Evolutionary conservation across 2,329 filamentous ascomycete species (phyloP), one percentile per base, ranked within the genome.

Genomic region (Alternaria ventricosa): DNA sequence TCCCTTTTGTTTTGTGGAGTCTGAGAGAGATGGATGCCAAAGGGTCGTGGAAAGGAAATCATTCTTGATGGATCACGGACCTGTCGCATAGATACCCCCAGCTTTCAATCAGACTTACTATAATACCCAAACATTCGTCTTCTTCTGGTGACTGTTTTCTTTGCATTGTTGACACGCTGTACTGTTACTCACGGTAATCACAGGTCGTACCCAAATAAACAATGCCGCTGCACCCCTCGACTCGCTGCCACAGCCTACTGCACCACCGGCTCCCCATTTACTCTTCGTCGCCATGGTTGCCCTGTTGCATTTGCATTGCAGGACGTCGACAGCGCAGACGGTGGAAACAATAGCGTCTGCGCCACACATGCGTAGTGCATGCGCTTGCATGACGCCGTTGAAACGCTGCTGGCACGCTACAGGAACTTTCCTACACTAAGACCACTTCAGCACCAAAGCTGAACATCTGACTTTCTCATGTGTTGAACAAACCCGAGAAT

Each of bases 41-140:
- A 55, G 43, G 54, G 55, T 12, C 41, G 51, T 51, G 61, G 63
- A 60, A 55, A 63, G 55, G 60, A 28, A 57, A 57, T 62, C 62
- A 63, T 68, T 70, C 57, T 67, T 70, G 60, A 62, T 60, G 10
- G 33, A 55, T 66, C 63, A 63, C 49, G 61, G 36, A 63, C 46
- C 66, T 57, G 67, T 36, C 60, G 69, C 64, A 71, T 69, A 71
- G 69, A 71, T 71, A 71, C 69, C 69, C 69, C 63, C 55, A 66
- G 60, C 63, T 63, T 68, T 66, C 65, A 49, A 56, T 70, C 65
- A 50, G 66, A 67, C 60, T 49, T 55, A 68, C 27, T 61, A 61
- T 65, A 70, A 64, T 66, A 43, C 47, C 9, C 23, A 54, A 6
- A 8, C 5, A 15, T 27, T 2, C 22, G 13, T n/a, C 23, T 45